Conservation (phyloP, 768 basidiomycete genomes). For the Gloeopeniophorella convolvens region DNA sequence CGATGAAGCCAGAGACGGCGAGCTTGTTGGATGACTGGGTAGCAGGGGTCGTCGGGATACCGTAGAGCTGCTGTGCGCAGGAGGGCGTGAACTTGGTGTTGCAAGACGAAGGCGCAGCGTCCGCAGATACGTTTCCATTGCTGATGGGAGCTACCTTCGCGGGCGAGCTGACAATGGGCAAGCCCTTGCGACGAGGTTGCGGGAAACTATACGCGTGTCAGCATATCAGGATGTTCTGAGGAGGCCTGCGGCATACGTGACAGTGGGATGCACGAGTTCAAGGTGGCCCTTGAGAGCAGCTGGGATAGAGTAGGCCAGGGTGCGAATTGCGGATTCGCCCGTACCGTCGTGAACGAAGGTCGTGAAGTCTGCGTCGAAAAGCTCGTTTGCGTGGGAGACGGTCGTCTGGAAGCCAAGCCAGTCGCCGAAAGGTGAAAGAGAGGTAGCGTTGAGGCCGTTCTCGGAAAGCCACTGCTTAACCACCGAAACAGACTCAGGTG, state of each 20-base stretch:
- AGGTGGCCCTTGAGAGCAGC: conserved; percentile 16
- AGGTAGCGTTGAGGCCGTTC: conserved; percentile 13
- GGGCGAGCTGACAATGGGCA: neutral
- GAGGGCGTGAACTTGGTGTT: conserved; percentile 5
- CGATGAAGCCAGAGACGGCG: conserved; percentile 19
- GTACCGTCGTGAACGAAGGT: conserved; percentile 15
- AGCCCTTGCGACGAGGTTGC: neutral
- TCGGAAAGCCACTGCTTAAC: conserved; percentile 17
- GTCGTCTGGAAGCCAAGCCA: conserved; percentile 17
- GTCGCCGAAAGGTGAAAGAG: conserved; percentile 19
- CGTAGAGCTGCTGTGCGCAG: conserved; percentile 21
- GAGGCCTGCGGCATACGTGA: conserved; percentile 6
- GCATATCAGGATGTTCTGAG: neutral
- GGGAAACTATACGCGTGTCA: neutral
- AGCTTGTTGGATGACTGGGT: conserved; percentile 18
- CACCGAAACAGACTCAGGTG: conserved; percentile 6
- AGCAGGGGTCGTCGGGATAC: conserved; percentile 19
- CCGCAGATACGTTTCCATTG: neutral
- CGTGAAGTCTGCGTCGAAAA: conserved; percentile 18
- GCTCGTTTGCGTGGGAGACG: conserved; percentile 18
- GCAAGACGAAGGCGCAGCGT: neutral
- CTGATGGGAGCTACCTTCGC: neutral
- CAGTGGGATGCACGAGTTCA: conserved; percentile 20
- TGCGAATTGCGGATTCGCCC: conserved; percentile 18
- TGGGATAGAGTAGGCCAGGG: conserved; percentile 22